Base-by-base conservation (phyloP, 371 early-diverging fungal species). In the Parasitella parasitica region DNA sequence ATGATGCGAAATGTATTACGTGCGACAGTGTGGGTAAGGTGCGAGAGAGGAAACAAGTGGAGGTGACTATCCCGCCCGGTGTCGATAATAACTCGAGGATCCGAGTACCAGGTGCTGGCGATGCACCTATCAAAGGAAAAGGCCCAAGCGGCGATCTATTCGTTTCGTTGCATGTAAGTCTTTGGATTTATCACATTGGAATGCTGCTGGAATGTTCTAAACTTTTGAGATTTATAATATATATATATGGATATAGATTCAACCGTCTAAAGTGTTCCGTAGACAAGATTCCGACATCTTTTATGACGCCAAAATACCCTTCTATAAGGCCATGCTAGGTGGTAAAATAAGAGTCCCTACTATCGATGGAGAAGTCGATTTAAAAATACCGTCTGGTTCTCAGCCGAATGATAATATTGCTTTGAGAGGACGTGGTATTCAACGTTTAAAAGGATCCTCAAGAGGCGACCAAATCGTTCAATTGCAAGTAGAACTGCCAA, bases 401-500 rank as follows among this genome's bases (percentile, higher is more conserved):
- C 97, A 97, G 67, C 94, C 95, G 1, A 89, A 87, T 16, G 96
- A 95, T 34, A 79, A 83, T 53, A 88, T 89, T 59, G 76, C 87
- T 8, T 72, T 97, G 65, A 79, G 89, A 58, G 80, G 80, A 22
- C 85, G 91, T 20, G 97, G 97, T 39, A 85, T 92, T 22, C 75
- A 77, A 53, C 75, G 83, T 30, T 55, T 90, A 39, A 79, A 81
- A 41, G 65, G 72, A 12, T 69, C 71, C 11, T 74, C 67, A 3
- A 78, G 88, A 32, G 97, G 97, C 30, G 95, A 97, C 73, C 94
- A 95, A 75, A 90, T 86, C 57, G 89, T 97, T 26, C 89, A 85
- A 8, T 67, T 97, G 16, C 88, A 90, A 59, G 84, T 97, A 11
- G 71, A 77, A 41, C 63, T 96, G 32, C 97, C 97, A 13, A 89